A percentile compares a stretch with the other conserved stretches of the same genome.
Evolutionary conservation across 306 rosid species (phyloP).

Genomic region (Castanospermum australe): DNA sequence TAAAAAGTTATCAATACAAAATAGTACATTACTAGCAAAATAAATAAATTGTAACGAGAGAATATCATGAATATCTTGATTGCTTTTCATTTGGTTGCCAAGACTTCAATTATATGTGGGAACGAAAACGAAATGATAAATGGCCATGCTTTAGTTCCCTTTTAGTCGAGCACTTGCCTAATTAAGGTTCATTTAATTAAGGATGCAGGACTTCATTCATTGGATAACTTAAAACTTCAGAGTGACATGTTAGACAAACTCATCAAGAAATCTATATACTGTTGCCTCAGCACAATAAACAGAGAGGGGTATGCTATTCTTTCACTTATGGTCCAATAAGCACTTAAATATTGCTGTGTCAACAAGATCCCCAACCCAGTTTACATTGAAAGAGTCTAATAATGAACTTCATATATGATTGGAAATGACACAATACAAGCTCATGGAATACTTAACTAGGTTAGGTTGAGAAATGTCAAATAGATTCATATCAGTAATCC

Average conservation of each 20-base stretch:
- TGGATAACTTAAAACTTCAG: neutral
- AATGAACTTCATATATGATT: neutral
- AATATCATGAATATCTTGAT: no score
- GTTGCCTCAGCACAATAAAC: neutral
- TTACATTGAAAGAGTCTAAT: neutral
- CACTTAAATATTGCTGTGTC: conserved; percentile 38
- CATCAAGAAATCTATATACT: neutral
- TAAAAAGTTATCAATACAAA: no score
- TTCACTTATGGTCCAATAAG: conserved; percentile 17
- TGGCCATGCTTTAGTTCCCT: conserved; percentile 31
- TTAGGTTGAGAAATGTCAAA: no score
- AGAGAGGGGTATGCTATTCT: neutral
- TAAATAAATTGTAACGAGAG: no score
- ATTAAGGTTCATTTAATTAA: conserved; percentile 19
- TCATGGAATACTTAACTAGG: no score
- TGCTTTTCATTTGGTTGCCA: conserved; percentile 27
- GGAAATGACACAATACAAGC: neutral
- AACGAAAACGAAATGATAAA: conserved; percentile 42
- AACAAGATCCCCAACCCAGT: neutral
- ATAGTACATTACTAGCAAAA: no score
- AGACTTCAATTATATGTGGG: conserved; percentile 53
- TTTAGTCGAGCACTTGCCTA: conserved; percentile 26
- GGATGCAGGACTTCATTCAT: neutral
- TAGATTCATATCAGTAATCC: no score
- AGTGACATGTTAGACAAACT: conserved; percentile 7